Conservation (phyloP, 768 basidiomycete species). For the Suillus brevipes region DNA sequence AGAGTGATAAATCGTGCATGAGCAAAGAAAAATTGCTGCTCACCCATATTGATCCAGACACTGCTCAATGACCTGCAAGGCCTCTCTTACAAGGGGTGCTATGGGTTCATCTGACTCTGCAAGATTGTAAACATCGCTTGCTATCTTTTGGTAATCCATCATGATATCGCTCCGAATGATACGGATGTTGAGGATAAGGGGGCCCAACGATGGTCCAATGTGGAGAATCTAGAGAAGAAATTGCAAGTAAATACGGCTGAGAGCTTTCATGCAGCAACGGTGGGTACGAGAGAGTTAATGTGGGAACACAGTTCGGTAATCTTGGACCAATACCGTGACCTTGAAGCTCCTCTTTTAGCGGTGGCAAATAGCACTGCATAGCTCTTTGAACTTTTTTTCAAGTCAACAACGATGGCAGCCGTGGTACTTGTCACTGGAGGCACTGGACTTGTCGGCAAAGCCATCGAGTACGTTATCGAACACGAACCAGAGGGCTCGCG, state of each 20-base stretch:
- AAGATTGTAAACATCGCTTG: constrained; percentile 60
- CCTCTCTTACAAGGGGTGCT: constrained; percentile 67
- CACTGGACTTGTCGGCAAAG: constrained; percentile 84
- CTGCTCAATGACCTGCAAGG: constrained; percentile 77
- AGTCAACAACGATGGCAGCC: constrained; percentile 24
- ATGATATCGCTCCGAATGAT: constrained; percentile 20
- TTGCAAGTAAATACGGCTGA: constrained; percentile 9
- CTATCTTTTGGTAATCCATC: constrained; percentile 52
- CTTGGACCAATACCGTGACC: background rate
- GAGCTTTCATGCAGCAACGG: constrained; percentile 14
- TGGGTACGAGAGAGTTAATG: constrained; percentile 7
- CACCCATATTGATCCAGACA: constrained; percentile 81
- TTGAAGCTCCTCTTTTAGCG: background rate
- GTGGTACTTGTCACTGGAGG: constrained; percentile 85
- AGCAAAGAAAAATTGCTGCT: constrained; percentile 32
- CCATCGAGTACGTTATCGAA: constrained; percentile 75
- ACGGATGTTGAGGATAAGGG: background rate
- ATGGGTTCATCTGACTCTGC: constrained; percentile 57
- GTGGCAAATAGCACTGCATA: background rate
- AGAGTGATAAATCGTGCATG: background rate
- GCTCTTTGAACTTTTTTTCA: background rate
- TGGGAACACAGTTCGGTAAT: constrained; percentile 16
- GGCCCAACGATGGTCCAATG: constrained; percentile 6
- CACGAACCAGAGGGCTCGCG: constrained; percentile 75
- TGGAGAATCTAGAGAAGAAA: constrained; percentile 11